phyloP scores from a whole-genome alignment of 2,329 filamentous ascomycete species.

The Capronia epimyces region DNA sequence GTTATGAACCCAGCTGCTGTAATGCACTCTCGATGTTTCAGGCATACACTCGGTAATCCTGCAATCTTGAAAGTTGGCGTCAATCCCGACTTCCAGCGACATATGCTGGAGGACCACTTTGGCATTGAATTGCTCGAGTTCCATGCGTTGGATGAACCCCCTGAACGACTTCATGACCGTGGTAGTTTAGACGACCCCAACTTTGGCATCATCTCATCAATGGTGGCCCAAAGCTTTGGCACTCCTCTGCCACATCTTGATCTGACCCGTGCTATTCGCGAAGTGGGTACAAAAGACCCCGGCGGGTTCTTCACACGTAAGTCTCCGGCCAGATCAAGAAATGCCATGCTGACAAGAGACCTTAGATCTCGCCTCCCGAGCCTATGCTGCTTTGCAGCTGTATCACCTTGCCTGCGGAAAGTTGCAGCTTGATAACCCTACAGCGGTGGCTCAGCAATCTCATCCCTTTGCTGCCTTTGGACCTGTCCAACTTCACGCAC shows the following conservation, averaged over 20 bases:
- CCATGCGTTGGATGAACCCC: not conserved
- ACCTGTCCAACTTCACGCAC: slow-evolving; percentile 9
- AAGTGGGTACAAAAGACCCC: slow-evolving; percentile 4
- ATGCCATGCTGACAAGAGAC: not conserved
- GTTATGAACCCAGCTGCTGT: slow-evolving; percentile 2
- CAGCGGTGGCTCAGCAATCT: not conserved
- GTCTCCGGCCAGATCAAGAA: not conserved
- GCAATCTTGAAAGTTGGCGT: slow-evolving; percentile 18
- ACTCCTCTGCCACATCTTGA: slow-evolving; percentile 4
- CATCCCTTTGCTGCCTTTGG: not conserved
- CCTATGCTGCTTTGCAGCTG: slow-evolving; percentile 12
- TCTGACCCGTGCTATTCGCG: slow-evolving; percentile 1
- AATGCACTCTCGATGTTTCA: slow-evolving; percentile 1
- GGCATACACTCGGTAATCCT: slow-evolving; percentile 8
- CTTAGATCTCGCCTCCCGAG: slow-evolving; percentile 17
- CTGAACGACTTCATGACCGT: not conserved
- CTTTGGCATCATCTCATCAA: slow-evolving; percentile 5
- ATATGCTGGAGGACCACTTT: slow-evolving; percentile 2
- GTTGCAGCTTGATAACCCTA: not conserved
- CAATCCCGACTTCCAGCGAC: slow-evolving; percentile 9
- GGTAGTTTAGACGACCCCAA: not conserved
- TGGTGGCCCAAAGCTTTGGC: slow-evolving; percentile 6
- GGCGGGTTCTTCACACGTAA: slow-evolving; percentile 12
- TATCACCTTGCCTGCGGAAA: slow-evolving; percentile 1
- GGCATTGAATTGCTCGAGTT: slow-evolving; percentile 3